Evolutionary conservation across 1,139 yeast species (phyloP).

Genomic region (Nakaseomyces uthaithaninus): DNA sequence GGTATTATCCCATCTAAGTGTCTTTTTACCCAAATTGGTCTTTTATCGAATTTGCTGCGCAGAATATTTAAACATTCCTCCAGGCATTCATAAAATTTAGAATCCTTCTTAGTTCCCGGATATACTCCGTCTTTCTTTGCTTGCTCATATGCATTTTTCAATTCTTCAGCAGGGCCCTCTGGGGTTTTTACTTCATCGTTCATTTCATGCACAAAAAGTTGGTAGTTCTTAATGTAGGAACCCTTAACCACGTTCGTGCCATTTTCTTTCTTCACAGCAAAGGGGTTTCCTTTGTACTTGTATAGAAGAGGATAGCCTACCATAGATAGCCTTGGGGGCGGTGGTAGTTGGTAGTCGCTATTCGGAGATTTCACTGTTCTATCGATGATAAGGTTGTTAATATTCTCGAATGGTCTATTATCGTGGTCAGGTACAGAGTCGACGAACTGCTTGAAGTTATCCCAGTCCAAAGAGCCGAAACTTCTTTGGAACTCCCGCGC

Average conservation of each 20-base stretch:
- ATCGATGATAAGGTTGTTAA: conserved; percentile 25
- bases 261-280: conserved; percentile 38
- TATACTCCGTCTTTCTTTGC: conserved; percentile 28
- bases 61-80: conserved; percentile 42
- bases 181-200: conserved; percentile 36
- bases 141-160: conserved; percentile 33
- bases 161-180: conserved; percentile 35
- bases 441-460: conserved; percentile 35
- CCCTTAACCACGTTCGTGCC: conserved; percentile 42
- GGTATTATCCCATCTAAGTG: conserved; percentile 60
- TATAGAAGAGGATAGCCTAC: conserved; percentile 71
- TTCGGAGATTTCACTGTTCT: conserved; percentile 33
- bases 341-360: conserved; percentile 59
- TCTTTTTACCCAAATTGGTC: conserved; percentile 83
- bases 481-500: conserved; percentile 36
- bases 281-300: conserved; percentile 52
- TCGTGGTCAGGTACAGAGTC: conserved; percentile 38
- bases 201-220: conserved; percentile 28
- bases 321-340: conserved; percentile 79
- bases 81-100: conserved; percentile 36
- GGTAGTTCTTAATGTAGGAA: conserved; percentile 34
- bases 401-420: conserved; percentile 27
- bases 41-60: conserved; percentile 45
- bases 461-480: conserved; percentile 29
- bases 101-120: conserved; percentile 30